phyloP scores from a whole-genome alignment of 2,329 filamentous ascomycete genomes.

The Arthroderma sp. region DNA sequence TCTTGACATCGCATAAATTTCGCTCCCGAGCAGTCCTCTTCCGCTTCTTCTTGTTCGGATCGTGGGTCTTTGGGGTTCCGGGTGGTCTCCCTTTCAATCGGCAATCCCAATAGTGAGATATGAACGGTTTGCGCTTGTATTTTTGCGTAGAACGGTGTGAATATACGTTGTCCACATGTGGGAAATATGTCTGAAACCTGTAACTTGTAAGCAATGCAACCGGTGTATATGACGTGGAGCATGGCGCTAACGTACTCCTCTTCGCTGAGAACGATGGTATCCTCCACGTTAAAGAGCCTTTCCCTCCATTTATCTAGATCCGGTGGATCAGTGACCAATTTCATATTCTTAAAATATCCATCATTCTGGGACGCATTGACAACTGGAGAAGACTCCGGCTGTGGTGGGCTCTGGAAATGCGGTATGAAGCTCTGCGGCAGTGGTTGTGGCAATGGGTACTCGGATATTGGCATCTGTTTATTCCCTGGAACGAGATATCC shows the following conservation, averaged over 20 bases:
- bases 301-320: constrained; percentile 56
- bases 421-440: constrained; percentile 2
- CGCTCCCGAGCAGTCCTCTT: constrained; percentile 62
- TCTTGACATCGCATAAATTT: constrained; percentile 75
- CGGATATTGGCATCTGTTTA: too few species aligned
- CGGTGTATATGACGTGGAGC: constrained; percentile 1
- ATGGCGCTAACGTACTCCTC: constrained; percentile 46
- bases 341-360: constrained; percentile 27
- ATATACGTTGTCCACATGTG: constrained; percentile 73
- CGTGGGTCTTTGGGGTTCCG: constrained; percentile 65
- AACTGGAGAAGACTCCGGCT: neutral
- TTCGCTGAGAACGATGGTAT: constrained; percentile 57
- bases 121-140: constrained; percentile 70
- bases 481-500: too few species aligned
- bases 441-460: neutral
- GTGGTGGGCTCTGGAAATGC: neutral
- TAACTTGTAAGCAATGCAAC: neutral
- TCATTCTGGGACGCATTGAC: neutral
- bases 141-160: constrained; percentile 69
- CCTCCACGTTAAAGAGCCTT: constrained; percentile 61
- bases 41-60: constrained; percentile 70
- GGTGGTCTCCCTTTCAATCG: constrained; percentile 66
- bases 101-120: constrained; percentile 77
- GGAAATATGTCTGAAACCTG: constrained; percentile 69
- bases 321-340: constrained; percentile 52